A percentile compares a stretch with the other conserved stretches of the same genome.
Conservation (phyloP, 495 filamentous ascomycete species). For the Neurospora sp. region DNA sequence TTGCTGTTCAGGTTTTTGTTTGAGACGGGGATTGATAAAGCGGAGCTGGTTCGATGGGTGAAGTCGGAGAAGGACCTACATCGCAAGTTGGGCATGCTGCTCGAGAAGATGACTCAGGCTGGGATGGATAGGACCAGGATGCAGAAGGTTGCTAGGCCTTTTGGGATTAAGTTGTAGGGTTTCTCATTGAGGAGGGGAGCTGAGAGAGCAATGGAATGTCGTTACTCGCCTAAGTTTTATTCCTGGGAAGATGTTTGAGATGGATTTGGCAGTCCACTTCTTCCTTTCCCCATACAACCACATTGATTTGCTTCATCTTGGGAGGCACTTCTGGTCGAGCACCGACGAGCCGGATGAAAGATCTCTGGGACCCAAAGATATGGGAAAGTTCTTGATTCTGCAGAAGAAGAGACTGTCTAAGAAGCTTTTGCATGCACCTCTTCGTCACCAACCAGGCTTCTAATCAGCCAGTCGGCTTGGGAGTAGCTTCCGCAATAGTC, state of each 20-base stretch:
- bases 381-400: neutral
- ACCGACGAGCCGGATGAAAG: neutral
- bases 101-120: neutral
- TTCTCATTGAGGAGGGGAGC: too few species aligned
- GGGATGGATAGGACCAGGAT: neutral
- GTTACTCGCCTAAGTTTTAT: too few species aligned
- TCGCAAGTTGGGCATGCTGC: neutral
- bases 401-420: neutral
- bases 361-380: too few species aligned
- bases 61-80: neutral
- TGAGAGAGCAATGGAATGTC: too few species aligned
- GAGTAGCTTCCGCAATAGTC: neutral
- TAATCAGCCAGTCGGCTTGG: neutral
- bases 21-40: neutral
- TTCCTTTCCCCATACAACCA: neutral
- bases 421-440: too few species aligned
- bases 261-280: neutral
- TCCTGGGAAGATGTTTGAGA: too few species aligned
- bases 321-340: neutral
- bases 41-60: neutral
- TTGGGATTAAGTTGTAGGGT: neutral
- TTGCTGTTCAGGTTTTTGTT: rapidly evolving
- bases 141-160: neutral
- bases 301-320: neutral
- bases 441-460: neutral